phyloP scores from a whole-genome alignment of 1,284 basidiomycete genomes.

The Boletellus deceptivus region DNA sequence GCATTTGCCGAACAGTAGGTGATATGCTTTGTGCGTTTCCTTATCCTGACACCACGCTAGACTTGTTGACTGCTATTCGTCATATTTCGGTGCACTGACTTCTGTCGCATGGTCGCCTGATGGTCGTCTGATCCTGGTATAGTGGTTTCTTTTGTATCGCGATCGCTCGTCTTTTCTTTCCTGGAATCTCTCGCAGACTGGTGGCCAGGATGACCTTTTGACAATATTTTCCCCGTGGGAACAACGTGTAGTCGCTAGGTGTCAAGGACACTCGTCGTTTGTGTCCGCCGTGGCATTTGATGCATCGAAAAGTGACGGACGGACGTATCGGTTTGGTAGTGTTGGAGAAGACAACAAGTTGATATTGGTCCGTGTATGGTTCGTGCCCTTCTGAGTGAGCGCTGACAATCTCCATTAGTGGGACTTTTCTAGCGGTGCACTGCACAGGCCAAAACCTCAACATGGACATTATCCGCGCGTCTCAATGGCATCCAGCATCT shows the following conservation, averaged over 20 bases:
- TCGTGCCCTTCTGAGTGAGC: neutral
- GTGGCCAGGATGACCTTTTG: conserved; percentile 92
- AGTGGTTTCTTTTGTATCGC: conserved; percentile 17
- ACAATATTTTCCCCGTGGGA: conserved; percentile 93
- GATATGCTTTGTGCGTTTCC: neutral
- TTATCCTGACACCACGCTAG: conserved; percentile 38
- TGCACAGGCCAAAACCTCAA: conserved; percentile 70
- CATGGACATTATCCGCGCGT: conserved; percentile 65
- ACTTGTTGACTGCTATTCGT: conserved; percentile 85
- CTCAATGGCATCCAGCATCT: conserved; percentile 73
- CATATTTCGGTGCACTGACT: conserved; percentile 88
- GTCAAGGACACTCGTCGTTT: conserved; percentile 95
- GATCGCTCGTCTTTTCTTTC: conserved; percentile 4
- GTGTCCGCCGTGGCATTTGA: conserved; percentile 91
- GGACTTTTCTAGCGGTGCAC: conserved; percentile 83
- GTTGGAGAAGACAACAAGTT: conserved; percentile 95
- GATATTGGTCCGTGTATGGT: conserved; percentile 59
- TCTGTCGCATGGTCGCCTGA: conserved; percentile 95
- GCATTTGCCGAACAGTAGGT: conserved; percentile 79
- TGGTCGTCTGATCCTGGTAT: conserved; percentile 84
- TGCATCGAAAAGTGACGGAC: conserved; percentile 77
- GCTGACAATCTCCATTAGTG: conserved; percentile 50
- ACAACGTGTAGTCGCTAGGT: conserved; percentile 89
- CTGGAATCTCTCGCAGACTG: conserved; percentile 46
- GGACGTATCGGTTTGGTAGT: conserved; percentile 88